Percentiles rank a stretch among this genome's conserved stretches.
phyloP scores from a whole-genome alignment of 2,329 filamentous ascomycete genomes.

The Trichoderma polysporum region DNA sequence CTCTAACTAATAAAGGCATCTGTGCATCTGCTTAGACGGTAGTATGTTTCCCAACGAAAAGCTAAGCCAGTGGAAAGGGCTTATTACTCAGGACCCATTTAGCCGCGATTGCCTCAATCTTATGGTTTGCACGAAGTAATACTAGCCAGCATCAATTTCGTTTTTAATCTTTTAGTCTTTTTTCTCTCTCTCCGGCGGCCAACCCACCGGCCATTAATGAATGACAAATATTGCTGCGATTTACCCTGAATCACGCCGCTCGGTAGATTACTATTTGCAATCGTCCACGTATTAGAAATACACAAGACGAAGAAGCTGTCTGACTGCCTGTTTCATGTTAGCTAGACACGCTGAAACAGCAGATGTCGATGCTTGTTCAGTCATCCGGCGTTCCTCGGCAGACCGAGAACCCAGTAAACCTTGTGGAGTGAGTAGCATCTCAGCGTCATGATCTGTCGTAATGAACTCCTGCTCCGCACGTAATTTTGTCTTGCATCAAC shows the following conservation, averaged over 20 bases:
- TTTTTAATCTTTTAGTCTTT: background rate
- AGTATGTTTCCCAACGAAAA: background rate
- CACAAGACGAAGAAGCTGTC: background rate
- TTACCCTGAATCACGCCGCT: background rate
- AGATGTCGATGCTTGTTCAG: background rate
- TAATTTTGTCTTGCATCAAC: conserved; percentile 9
- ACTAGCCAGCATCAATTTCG: background rate
- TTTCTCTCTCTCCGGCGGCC: background rate
- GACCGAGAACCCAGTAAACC: background rate
- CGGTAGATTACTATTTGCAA: background rate
- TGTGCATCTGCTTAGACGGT: background rate
- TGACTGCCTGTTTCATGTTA: background rate
- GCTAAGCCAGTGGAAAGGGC: background rate
- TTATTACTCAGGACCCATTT: background rate
- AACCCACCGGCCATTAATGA: background rate
- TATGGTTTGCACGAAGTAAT: background rate
- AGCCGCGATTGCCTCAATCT: conserved; percentile 13
- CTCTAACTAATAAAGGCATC: background rate
- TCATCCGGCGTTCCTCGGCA: background rate
- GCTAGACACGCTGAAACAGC: conserved; percentile 6
- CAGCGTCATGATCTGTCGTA: conserved; percentile 11
- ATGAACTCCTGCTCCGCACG: conserved; percentile 10
- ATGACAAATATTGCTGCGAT: background rate
- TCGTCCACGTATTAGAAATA: background rate
- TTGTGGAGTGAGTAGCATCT: background rate